Evolutionary conservation across 164 flowering plant genomes (phyloP).

Genomic region (Umbellularia californica): DNA sequence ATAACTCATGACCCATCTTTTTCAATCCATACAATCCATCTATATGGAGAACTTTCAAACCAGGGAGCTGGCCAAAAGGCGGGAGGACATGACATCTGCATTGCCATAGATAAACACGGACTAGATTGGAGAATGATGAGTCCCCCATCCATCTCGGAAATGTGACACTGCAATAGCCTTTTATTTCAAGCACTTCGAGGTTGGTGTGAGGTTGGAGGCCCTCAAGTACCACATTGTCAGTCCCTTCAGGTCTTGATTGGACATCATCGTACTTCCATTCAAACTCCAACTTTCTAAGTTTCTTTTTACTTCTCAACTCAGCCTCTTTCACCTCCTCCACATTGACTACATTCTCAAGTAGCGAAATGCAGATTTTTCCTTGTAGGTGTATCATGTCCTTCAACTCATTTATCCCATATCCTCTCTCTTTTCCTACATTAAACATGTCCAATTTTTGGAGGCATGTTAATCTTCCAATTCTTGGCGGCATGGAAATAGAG

Average conservation of each 20-base stretch:
- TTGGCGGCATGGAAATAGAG: conserved; percentile 6
- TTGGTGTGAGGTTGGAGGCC: not conserved
- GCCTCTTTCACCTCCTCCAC: conserved; percentile 13
- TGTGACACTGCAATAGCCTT: not conserved
- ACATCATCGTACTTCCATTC: conserved; percentile 12
- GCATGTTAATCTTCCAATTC: conserved; percentile 11
- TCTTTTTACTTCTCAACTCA: conserved; percentile 10
- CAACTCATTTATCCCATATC: conserved; percentile 15
- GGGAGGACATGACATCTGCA: too few relatives aligned
- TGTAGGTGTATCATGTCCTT: conserved; percentile 9
- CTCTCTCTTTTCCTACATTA: not conserved
- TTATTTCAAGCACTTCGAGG: not conserved
- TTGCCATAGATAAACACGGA: not conserved
- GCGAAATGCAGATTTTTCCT: conserved; percentile 12
- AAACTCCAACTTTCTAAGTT: conserved; percentile 11
- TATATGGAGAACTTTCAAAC: too few relatives aligned
- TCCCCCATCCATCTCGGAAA: conserved; percentile 2
- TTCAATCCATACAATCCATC: too few relatives aligned
- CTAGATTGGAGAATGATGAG: not conserved
- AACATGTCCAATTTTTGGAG: conserved; percentile 15
- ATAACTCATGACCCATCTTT: too few relatives aligned
- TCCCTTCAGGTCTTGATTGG: too few relatives aligned
- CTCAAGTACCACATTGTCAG: not conserved
- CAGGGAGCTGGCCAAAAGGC: too few relatives aligned
- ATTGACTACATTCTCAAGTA: conserved; percentile 12